These are phyloP conservation scores for Phytophthora podocarpi DNA, from an alignment of 352 stramenopile genomes.

Conservation along the genomic window DNA sequence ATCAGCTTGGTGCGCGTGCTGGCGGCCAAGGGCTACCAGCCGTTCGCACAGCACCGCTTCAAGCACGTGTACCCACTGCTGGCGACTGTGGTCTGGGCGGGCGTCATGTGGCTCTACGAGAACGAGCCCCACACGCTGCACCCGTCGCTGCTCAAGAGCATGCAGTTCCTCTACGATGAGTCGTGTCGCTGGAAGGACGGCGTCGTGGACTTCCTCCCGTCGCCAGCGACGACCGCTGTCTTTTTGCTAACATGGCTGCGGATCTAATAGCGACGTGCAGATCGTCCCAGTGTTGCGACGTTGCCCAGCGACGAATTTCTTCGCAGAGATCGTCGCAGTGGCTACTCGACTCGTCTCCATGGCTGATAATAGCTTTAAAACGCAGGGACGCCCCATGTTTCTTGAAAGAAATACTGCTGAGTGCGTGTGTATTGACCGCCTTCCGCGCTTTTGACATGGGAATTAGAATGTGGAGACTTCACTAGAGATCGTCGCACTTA, in stretches of 20 bases:
- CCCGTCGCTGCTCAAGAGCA: slow-evolving; percentile 83
- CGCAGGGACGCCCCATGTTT: background rate
- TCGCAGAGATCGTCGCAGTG: slow-evolving; percentile 19
- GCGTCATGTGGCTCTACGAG: slow-evolving; percentile 90
- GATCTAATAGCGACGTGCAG: slow-evolving; percentile 40
- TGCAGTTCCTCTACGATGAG: slow-evolving; percentile 91
- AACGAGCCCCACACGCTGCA: slow-evolving; percentile 81
- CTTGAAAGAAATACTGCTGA: background rate
- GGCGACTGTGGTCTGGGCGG: slow-evolving; percentile 75
- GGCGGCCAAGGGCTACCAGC: slow-evolving; percentile 62
- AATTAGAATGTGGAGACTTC: no score
- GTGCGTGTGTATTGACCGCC: no score
- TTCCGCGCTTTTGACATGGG: no score
- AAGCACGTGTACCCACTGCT: slow-evolving; percentile 79
- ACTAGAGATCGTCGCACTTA: no score
- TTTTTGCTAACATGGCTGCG: slow-evolving; percentile 63
- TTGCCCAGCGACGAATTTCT: background rate
- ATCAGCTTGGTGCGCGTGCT: slow-evolving; percentile 74
- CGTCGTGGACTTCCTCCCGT: slow-evolving; percentile 80
- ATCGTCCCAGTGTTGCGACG: slow-evolving; percentile 1
- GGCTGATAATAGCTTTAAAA: background rate
- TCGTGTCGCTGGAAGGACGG: slow-evolving; percentile 76
- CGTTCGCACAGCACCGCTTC: slow-evolving; percentile 73
- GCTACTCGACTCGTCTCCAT: background rate
- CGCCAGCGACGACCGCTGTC: slow-evolving; percentile 68